phyloP scores from a whole-genome alignment of 116 monocot genomes.

The Papilionanthe hybrid region DNA sequence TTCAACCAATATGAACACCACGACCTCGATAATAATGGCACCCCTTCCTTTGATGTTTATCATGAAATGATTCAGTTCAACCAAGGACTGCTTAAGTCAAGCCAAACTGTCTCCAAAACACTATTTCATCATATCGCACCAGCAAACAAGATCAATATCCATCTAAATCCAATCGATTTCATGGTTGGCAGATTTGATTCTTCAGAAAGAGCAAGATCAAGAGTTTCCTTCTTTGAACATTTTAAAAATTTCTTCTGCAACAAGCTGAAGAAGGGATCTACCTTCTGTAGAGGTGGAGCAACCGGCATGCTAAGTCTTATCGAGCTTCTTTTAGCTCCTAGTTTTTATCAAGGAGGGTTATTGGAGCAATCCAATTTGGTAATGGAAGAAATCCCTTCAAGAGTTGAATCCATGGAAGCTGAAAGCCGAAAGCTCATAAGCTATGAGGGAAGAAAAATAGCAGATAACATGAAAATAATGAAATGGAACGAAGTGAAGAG shows the following conservation, averaged over 20 bases:
- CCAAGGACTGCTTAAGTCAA: constrained; percentile 42
- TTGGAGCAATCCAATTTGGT: background rate
- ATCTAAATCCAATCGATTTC: constrained; percentile 37
- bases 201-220: constrained; percentile 3
- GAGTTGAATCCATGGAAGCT: background rate
- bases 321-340: constrained; percentile 19
- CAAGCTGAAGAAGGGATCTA: constrained; percentile 9
- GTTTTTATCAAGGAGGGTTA: constrained; percentile 11
- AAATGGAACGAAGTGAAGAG: constrained; percentile 1
- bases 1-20: constrained; percentile 16
- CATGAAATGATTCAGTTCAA: constrained; percentile 47
- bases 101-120: constrained; percentile 35
- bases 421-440: background rate
- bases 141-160: constrained; percentile 57
- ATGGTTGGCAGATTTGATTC: constrained; percentile 19
- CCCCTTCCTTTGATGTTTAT: constrained; percentile 13
- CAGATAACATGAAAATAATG: background rate
- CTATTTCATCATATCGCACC: constrained; percentile 64
- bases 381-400: background rate
- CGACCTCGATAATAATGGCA: background rate
- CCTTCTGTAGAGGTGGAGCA: constrained; percentile 2
- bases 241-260: constrained; percentile 33
- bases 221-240: constrained; percentile 32
- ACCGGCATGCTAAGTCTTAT: constrained; percentile 17
- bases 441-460: constrained; percentile 1